Conservation (phyloP, 805 yeast species). For the Metschnikowia baotianmanensis region DNA sequence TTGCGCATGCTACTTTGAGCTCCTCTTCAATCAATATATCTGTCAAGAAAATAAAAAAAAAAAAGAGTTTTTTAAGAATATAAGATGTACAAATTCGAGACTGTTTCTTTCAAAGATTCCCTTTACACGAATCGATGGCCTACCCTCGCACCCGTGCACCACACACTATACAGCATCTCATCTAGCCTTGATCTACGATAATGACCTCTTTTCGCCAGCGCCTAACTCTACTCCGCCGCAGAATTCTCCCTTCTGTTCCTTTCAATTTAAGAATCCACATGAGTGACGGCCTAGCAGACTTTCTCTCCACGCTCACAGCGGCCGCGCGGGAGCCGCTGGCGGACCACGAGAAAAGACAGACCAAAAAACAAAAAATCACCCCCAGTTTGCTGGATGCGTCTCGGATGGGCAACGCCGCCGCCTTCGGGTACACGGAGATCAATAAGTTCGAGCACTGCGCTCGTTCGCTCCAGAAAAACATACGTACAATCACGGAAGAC, state of each 20-base stretch:
- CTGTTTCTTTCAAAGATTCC: too few relatives aligned
- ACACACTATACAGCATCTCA: too few relatives aligned
- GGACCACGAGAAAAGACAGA: background rate
- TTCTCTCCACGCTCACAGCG: slow-evolving; percentile 1
- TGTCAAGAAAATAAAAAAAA: too few relatives aligned
- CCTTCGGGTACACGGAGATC: slow-evolving; percentile 36
- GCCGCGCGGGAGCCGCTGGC: slow-evolving; percentile 3
- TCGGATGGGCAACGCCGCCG: background rate
- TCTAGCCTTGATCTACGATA: too few relatives aligned
- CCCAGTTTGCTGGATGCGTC: slow-evolving; percentile 4
- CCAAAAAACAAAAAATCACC: slow-evolving; percentile 6
- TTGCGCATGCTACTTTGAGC: too few relatives aligned
- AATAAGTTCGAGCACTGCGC: slow-evolving; percentile 41
- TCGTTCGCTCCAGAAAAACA: slow-evolving; percentile 45
- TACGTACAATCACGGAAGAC: slow-evolving; percentile 34
- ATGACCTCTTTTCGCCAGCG: too few relatives aligned
- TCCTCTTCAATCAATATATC: too few relatives aligned
- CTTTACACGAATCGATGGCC: too few relatives aligned
- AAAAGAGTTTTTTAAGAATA: too few relatives aligned
- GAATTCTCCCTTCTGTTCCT: background rate
- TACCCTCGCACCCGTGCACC: too few relatives aligned
- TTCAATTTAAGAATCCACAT: background rate
- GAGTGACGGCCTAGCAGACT: slow-evolving; percentile 3
- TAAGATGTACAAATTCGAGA: too few relatives aligned
- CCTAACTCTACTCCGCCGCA: background rate